Percentiles rank a stretch among this genome's conserved stretches.
phyloP scores from a whole-genome alignment of 371 early-diverging fungal genomes.

The Actinomortierella wolfii region DNA sequence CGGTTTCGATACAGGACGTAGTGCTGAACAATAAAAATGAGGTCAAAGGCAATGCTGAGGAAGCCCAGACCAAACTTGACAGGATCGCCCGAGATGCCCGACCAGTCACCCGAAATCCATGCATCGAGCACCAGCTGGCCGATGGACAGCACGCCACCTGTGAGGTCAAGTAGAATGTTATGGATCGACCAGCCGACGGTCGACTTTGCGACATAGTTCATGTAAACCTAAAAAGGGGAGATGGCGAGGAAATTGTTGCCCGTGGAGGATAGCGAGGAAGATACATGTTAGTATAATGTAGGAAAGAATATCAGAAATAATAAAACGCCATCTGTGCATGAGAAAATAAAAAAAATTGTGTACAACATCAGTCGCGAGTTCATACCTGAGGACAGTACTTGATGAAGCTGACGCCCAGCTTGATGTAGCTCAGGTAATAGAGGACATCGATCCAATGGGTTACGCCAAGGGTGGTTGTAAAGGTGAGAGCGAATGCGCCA shows the following conservation, averaged over 20 bases:
- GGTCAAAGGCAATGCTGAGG: constrained; percentile 79
- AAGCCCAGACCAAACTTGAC: constrained; percentile 80
- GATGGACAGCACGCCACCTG: constrained; percentile 85
- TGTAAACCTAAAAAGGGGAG: constrained; percentile 53
- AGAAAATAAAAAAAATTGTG: constrained; percentile 1
- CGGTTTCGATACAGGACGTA: constrained; percentile 71
- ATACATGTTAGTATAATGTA: background rate
- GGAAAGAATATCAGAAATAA: too few species aligned
- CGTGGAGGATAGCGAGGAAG: background rate
- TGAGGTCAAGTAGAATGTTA: constrained; percentile 89
- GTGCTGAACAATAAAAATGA: constrained; percentile 87
- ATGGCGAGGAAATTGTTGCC: background rate
- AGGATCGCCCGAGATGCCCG: constrained; percentile 70
- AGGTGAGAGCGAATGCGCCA: constrained; percentile 47
- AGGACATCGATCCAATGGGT: constrained; percentile 66
- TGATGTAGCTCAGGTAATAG: constrained; percentile 81
- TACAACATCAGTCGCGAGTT: too few species aligned
- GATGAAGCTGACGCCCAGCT: constrained; percentile 75
- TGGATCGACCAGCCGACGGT: constrained; percentile 94
- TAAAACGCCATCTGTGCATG: background rate
- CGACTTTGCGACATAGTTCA: constrained; percentile 78
- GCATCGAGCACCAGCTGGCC: constrained; percentile 85
- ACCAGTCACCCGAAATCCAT: constrained; percentile 66
- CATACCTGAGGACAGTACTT: constrained; percentile 94
- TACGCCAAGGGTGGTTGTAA: constrained; percentile 33